Evolutionary conservation across 805 yeast species (phyloP), one percentile per base, ranked within the genome.

Genomic region (Wickerhamiella domercqiae): DNA sequence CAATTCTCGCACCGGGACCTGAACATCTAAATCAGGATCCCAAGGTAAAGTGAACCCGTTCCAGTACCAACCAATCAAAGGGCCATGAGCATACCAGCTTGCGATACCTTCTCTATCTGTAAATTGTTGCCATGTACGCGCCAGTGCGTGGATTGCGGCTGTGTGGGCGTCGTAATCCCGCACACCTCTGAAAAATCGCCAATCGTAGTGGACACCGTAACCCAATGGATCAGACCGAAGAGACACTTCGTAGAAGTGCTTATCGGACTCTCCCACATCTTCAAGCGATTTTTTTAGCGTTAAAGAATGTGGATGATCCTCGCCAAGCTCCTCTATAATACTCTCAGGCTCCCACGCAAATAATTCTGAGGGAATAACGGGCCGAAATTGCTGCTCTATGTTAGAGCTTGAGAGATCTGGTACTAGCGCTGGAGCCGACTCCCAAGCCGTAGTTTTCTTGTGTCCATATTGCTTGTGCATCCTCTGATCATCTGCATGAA

Each of bases 111-210:
- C 47, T 42, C 63, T 66, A 9, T 62, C 55, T 18, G 66, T 55
- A 37, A 70, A 60, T 38, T 60, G 63, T 20, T 67, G 50, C 67
- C 71, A 70, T n/a, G 66, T 64, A 32, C 67, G 55, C 7, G 64
- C 62, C 30, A 67, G 45, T 39, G 62, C 62, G 43, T 70, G 73
- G 44, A 73, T 57, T 3, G 71, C 64, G 13, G 66, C 70, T 43
- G 60, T 54, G 43, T 64, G 64, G 35, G 57, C 59, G 29, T 56
- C 48, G 33, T 57, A 58, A 21, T 52, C 49, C 20, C 66, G 53
- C 26, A 64, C 57, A 35, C 56, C 53, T 45, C 63, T 66, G 63
- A 74, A 76, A 46, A 73, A 75, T 39, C 81, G 62, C 78, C 80
- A 74, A 52, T 76, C 83, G 47, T 73, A 74, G 41, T 60, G 65